Evolutionary conservation across 2,329 filamentous ascomycete species (phyloP), one percentile per base, ranked within the genome.

Genomic region (Ceratocystis cubensis): DNA sequence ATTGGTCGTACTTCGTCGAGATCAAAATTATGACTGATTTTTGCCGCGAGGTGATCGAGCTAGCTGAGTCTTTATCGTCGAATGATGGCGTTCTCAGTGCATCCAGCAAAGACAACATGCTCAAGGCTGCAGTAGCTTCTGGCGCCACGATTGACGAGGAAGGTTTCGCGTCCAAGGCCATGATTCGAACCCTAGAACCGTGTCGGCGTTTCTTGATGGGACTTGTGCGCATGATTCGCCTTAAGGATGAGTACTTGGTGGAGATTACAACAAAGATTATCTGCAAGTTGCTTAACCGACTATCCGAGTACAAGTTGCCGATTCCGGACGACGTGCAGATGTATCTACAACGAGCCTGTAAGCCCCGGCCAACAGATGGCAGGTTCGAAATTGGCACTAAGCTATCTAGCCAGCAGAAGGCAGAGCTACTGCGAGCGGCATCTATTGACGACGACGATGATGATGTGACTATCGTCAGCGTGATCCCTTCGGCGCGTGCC

Each of bases 11-110:
- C 15, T 82, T 82, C 3, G 84, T 89, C 67, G 87, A 93, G 63
- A 94, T 91, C 73, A 76, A 80, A 22, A 80, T 84, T 65, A 92
- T 99, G 89, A 87, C 91, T 71, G 87, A 96, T 67, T 96, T 97
- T 72, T 96, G 92, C 73, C 87, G 94, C 70, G 91, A 96, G 73
- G 89, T 89, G 15, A 99, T 99, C 84, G 91, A 97, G 71, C 89
- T 96, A 72, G 92, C 93, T 0, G 89, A 96, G 72, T 82, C 84
- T 45, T 81, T 96, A 1, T 89, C 97, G 72, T 86, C 89, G 50
- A 87, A 96, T 71, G 94, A 95, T 74, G 87, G 86, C 63, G 82
- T 96, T 67, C 86, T 99, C 69, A 84, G 89, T 1, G 88, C 87
- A 59, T 88, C 89, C 13, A 75, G 91, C 63, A 65, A 70, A 67